These are phyloP conservation scores for Acidomyces sp. DNA, from an alignment of 495 filamentous ascomycete genomes.

Conservation along the genomic window DNA sequence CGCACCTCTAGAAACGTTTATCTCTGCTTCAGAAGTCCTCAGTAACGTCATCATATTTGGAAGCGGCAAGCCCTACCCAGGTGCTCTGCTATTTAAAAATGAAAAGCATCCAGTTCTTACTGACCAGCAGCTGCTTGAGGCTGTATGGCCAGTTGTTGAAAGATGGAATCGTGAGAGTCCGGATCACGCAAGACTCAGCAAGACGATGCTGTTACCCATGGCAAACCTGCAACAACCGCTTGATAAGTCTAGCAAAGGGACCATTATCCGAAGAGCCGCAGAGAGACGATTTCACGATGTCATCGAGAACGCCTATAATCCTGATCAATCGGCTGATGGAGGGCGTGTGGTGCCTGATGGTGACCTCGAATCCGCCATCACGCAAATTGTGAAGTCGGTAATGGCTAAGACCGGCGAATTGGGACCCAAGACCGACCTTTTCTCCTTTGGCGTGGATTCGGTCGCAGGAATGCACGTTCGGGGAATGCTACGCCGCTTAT, in stretches of 20 bases:
- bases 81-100: slow-evolving; percentile 32
- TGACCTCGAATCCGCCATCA: slow-evolving; percentile 14
- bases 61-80: slow-evolving; percentile 32
- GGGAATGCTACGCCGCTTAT: slow-evolving; percentile 31
- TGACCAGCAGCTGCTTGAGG: slow-evolving; percentile 22
- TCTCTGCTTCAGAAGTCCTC: slow-evolving; percentile 26
- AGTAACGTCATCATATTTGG: slow-evolving; percentile 39
- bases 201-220: slow-evolving; percentile 35
- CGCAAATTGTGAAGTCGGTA: slow-evolving; percentile 19
- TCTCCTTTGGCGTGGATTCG: slow-evolving; percentile 42
- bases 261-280: slow-evolving; percentile 32
- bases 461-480: slow-evolving; percentile 40
- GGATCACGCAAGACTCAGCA: slow-evolving; percentile 32
- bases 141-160: slow-evolving; percentile 30
- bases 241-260: slow-evolving; percentile 44
- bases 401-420: slow-evolving; percentile 5
- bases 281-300: slow-evolving; percentile 30
- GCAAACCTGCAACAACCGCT: slow-evolving; percentile 21
- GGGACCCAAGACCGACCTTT: slow-evolving; percentile 35
- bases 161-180: slow-evolving; percentile 31
- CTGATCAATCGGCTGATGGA: background rate
- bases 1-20: slow-evolving; percentile 42
- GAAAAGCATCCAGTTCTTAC: slow-evolving; percentile 9
- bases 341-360: slow-evolving; percentile 25
- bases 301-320: slow-evolving; percentile 33